phyloP scores from a whole-genome alignment of 108 stramenopile species.

The Cyclotella sp. region DNA sequence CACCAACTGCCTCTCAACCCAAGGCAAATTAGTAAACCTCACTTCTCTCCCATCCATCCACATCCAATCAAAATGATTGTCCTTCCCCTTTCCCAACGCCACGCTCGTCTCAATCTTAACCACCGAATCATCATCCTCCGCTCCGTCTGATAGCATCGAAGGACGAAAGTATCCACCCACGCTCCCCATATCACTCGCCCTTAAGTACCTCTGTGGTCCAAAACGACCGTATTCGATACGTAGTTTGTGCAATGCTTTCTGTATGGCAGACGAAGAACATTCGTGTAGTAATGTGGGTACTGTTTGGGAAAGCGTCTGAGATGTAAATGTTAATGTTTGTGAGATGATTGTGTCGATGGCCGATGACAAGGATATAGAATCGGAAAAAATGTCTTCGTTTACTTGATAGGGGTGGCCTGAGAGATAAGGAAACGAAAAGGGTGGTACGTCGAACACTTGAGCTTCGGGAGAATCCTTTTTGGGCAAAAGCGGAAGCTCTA shows the following conservation, averaged over 20 bases:
- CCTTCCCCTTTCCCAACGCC: constrained; percentile 26
- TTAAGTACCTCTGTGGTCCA: constrained; percentile 27
- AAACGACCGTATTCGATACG: constrained; percentile 30
- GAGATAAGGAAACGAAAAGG: neutral
- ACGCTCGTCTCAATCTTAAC: constrained; percentile 4
- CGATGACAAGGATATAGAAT: constrained; percentile 8
- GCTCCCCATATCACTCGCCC: constrained; percentile 34
- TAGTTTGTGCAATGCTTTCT: constrained; percentile 29
- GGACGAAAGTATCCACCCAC: constrained; percentile 42
- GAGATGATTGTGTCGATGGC: constrained; percentile 16
- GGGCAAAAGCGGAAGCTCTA: constrained; percentile 10
- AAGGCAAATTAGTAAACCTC: constrained; percentile 71
- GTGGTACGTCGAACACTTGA: constrained; percentile 33
- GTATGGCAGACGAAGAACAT: constrained; percentile 33
- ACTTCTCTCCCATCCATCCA: constrained; percentile 54
- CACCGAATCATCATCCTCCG: constrained; percentile 17
- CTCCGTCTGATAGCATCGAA: neutral
- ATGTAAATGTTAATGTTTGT: constrained; percentile 21
- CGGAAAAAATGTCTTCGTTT: constrained; percentile 18
- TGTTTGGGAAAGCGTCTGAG: constrained; percentile 36
- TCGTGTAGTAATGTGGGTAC: constrained; percentile 32
- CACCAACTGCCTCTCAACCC: constrained; percentile 87
- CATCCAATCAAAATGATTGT: constrained; percentile 42
- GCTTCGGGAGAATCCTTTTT: constrained; percentile 27
- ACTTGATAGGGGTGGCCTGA: neutral